Evolutionary conservation across 371 early-diverging fungal species (phyloP), one percentile per base, ranked within the genome.

Genomic region (Batkoa obscura): DNA sequence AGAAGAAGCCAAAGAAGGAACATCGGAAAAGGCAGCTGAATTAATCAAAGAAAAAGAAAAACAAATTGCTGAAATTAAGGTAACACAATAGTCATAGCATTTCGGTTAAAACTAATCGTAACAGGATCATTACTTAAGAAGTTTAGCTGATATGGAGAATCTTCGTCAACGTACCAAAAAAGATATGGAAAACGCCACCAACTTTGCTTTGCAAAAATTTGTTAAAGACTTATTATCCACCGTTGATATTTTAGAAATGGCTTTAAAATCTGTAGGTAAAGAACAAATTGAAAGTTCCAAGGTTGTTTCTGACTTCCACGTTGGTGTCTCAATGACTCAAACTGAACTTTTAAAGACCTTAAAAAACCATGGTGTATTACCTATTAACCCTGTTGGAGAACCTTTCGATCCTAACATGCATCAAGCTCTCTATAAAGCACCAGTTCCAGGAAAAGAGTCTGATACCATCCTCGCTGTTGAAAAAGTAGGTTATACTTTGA

Each of bases 121-220:
- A 45, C 58, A 85, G 84, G 78, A 83, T 62, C 71, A 72, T 43
- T 83, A 87, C 57, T 74, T 90, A 58, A 87, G 93, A 59, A 79
- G 86, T 43, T 77, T 98, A 38, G 98, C 98, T 35, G 98, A 98
- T 53, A 78, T 79, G 68, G 90, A 98, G 69, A 98, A 98, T 73
- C 65, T 94, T 33, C 86, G 96, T 42, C 78, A 78, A 50, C 86
- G 96, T 47, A 83, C 86, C 41, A 80, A 83, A 63, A 81, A 78
- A 62, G 97, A 98, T 68, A 73, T 89, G 8, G 81, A 83, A 42
- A 72, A 76, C 37, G 76, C 88, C 42, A 76, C 82, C 50, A 75
- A 79, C 31, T 94, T 77, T 66, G 89, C 95, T 0, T 90, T 94
- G 62, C 87, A 88, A 67, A 88, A 87, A 73, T 98, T 98, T 66